A percentile compares a stretch with the other conserved stretches of the same genome.
Evolutionary conservation across 1,284 basidiomycete genomes (phyloP).

Genomic region (Naganishia sp.): DNA sequence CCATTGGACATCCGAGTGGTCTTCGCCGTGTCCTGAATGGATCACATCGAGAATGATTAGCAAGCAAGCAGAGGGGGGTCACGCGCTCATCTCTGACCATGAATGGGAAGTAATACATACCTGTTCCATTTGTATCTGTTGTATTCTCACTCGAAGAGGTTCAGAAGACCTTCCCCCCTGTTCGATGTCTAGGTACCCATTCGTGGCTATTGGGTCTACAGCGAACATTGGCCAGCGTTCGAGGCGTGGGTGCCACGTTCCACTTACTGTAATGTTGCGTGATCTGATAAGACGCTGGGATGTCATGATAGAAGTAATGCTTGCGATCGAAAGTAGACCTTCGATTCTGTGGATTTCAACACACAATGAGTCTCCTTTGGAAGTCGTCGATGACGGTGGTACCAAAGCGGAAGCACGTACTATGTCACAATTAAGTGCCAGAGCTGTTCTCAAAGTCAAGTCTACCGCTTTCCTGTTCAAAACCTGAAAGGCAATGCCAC

Average conservation of each 20-base stretch:
- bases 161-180: conserved; percentile 33
- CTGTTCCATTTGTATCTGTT: conserved; percentile 95
- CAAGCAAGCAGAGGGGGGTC: not conserved
- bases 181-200: conserved; percentile 64
- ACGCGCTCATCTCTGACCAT: not conserved
- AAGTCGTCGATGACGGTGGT: not conserved
- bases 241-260: not conserved
- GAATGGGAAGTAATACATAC: conserved; percentile 53
- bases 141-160: conserved; percentile 67
- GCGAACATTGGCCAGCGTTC: conserved; percentile 4
- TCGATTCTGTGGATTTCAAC: conserved; percentile 54
- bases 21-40: conserved; percentile 84
- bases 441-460: conserved; percentile 75
- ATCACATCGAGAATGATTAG: not conserved
- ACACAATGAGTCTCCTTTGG: not conserved
- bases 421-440: conserved; percentile 75
- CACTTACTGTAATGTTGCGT: conserved; percentile 84
- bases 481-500: conserved; percentile 55
- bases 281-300: conserved; percentile 93
- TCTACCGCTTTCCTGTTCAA: conserved; percentile 78
- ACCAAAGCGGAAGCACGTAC: conserved; percentile 38
- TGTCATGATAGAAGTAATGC: conserved; percentile 96
- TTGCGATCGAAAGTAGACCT: conserved; percentile 92
- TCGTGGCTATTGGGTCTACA: conserved; percentile 73
- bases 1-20: conserved; percentile 65